Conservation (phyloP, 495 filamentous ascomycete species). For the Letharia columbiana region DNA sequence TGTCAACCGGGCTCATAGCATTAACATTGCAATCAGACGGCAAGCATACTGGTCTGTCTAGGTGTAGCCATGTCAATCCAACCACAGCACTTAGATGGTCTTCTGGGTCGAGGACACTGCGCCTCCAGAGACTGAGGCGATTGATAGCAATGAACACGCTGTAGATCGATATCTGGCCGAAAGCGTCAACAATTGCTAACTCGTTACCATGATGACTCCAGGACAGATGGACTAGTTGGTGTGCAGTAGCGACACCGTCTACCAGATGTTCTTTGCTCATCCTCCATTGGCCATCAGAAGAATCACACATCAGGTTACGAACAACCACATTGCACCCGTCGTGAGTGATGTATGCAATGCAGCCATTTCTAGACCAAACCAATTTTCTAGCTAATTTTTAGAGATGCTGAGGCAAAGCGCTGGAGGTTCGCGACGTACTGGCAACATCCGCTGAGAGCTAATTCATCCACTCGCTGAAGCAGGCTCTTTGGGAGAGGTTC, state of each 20-base stretch:
- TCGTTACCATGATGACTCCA: conserved; percentile 70
- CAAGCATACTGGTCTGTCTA: conserved; percentile 44
- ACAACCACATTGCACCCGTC: conserved; percentile 61
- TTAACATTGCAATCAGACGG: conserved; percentile 11
- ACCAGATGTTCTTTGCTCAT: conserved; percentile 54
- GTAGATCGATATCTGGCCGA: conserved; percentile 64
- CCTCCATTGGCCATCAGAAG: conserved; percentile 66
- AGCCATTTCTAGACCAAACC: conserved; percentile 83
- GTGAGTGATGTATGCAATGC: conserved; percentile 72
- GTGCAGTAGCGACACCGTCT: conserved; percentile 37
- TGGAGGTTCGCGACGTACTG: conserved; percentile 50
- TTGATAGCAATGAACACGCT: conserved; percentile 56
- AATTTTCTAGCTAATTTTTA: conserved; percentile 51
- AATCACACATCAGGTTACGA: conserved; percentile 59
- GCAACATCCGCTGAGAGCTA: conserved; percentile 69
- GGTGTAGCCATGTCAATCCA: conserved; percentile 73
- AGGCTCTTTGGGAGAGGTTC: conserved; percentile 55
- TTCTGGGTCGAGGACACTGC: conserved; percentile 48
- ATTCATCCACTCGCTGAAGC: conserved; percentile 65
- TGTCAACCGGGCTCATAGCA: conserved; percentile 10
- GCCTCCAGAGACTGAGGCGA: conserved; percentile 47
- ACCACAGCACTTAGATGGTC: conserved; percentile 71
- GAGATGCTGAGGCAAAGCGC: conserved; percentile 14
- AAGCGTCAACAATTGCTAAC: conserved; percentile 65
- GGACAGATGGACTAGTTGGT: conserved; percentile 61